Percentiles rank a stretch among this genome's conserved stretches.
phyloP scores from a whole-genome alignment of 768 basidiomycete species.

The Macrolepiota albuminosa region DNA sequence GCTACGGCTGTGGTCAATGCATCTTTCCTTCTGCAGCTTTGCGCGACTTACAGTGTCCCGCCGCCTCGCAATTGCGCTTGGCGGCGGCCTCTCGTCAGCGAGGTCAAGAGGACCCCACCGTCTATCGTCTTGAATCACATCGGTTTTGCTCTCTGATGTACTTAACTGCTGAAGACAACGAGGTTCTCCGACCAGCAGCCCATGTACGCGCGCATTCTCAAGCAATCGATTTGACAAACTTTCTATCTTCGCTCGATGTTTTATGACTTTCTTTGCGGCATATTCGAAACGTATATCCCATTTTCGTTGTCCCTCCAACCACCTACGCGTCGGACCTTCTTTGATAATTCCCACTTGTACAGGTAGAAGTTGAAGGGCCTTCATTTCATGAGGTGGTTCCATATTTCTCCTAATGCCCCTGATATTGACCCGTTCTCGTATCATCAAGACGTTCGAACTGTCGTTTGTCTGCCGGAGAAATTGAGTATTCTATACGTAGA shows the following conservation, averaged over 20 bases:
- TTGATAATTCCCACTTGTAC: constrained; percentile 68
- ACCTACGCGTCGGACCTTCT: constrained; percentile 66
- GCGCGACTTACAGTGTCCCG: constrained; percentile 6
- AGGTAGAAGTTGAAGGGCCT: constrained; percentile 45
- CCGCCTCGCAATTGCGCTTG: constrained; percentile 65
- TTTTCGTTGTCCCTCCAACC: constrained; percentile 48
- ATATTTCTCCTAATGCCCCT: constrained; percentile 37
- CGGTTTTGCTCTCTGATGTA: constrained; percentile 8
- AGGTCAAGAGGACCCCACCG: constrained; percentile 35
- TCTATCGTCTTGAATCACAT: constrained; percentile 33
- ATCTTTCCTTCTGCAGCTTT: neutral
- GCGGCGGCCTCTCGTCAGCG: constrained; percentile 64
- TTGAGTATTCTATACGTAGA: neutral
- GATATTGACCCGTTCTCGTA: constrained; percentile 71
- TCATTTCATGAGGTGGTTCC: constrained; percentile 53
- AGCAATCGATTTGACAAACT: constrained; percentile 41
- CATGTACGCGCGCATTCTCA: constrained; percentile 41
- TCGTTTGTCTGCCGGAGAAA: constrained; percentile 4
- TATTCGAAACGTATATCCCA: constrained; percentile 56
- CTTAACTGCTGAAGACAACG: neutral
- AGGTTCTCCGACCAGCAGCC: constrained; percentile 12
- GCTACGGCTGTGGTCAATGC: constrained; percentile 23
- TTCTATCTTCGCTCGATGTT: constrained; percentile 38
- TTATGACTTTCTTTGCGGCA: constrained; percentile 36
- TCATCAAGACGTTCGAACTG: constrained; percentile 31